These are phyloP conservation scores for Exserohilum turcica DNA, from an alignment of 2,329 filamentous ascomycete genomes.

Conservation along the genomic window DNA sequence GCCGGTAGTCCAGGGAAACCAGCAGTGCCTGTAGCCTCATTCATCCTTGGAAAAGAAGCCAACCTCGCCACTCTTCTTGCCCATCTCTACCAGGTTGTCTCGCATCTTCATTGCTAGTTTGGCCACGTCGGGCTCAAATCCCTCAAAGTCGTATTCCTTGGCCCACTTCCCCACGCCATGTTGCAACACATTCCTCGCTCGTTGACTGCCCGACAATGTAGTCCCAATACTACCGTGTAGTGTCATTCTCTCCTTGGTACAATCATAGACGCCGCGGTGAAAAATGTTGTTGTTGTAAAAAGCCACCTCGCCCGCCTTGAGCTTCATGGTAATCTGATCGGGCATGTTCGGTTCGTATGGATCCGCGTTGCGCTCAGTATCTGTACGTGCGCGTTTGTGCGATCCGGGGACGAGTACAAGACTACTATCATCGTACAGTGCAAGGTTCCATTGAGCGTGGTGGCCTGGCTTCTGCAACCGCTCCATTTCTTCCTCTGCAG, in stretches of 20 bases:
- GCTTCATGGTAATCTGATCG: constrained; percentile 66
- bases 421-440: constrained; percentile 71
- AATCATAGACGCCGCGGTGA: constrained; percentile 70
- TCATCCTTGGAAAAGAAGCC: constrained; percentile 57
- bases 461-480: constrained; percentile 66
- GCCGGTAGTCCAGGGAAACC: no score
- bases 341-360: constrained; percentile 68
- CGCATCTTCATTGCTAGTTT: constrained; percentile 68
- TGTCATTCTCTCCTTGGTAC: constrained; percentile 66
- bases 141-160: constrained; percentile 61
- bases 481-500: constrained; percentile 67
- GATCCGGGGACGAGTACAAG: constrained; percentile 80
- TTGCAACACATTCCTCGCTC: constrained; percentile 75
- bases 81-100: constrained; percentile 65
- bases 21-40: constrained; percentile 22
- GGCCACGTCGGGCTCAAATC: constrained; percentile 65
- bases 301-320: constrained; percentile 76
- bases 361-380: constrained; percentile 68
- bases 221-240: constrained; percentile 75
- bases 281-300: constrained; percentile 94
- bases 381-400: constrained; percentile 73
- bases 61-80: constrained; percentile 63
- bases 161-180: constrained; percentile 74
- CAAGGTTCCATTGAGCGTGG: constrained; percentile 88
- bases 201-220: constrained; percentile 57